phyloP scores from a whole-genome alignment of 495 filamentous ascomycete species.

The Talaromyces wortmannii region DNA sequence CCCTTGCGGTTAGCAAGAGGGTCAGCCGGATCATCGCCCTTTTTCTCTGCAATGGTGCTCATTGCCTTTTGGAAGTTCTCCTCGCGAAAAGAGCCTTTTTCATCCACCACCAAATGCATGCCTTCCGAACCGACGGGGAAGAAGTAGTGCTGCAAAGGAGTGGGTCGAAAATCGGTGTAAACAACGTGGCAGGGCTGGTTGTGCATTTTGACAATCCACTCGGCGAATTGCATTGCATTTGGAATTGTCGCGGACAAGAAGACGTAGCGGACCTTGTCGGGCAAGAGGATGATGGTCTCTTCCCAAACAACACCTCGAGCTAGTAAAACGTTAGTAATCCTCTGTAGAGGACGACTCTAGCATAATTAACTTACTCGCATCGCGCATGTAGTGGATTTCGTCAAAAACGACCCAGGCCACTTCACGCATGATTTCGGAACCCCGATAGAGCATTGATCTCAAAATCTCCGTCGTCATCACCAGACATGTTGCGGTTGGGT shows the following conservation, averaged over 20 bases:
- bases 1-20: constrained; percentile 71
- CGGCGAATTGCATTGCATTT: constrained; percentile 98
- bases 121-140: constrained; percentile 91
- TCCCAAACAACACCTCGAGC: constrained; percentile 96
- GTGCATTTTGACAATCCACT: constrained; percentile 97
- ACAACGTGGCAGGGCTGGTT: constrained; percentile 96
- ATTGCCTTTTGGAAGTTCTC: constrained; percentile 97
- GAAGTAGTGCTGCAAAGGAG: constrained; percentile 94
- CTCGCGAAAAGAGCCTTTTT: constrained; percentile 90
- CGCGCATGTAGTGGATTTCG: constrained; percentile 97
- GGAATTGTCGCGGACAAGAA: constrained; percentile 99
- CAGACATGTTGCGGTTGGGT: constrained; percentile 93
- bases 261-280: constrained; percentile 96
- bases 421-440: constrained; percentile 98
- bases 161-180: constrained; percentile 96
- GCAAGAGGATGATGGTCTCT: constrained; percentile 94
- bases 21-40: constrained; percentile 77
- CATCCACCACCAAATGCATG: constrained; percentile 91
- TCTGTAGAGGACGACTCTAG: constrained; percentile 2
- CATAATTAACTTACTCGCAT: constrained; percentile 48
- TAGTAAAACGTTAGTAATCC: constrained; percentile 10
- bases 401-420: constrained; percentile 97
- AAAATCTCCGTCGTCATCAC: constrained; percentile 99
- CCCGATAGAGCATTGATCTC: constrained; percentile 95
- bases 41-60: constrained; percentile 78